Conservation (phyloP, 139 green algal genomes). For the Penium margaritaceum region DNA sequence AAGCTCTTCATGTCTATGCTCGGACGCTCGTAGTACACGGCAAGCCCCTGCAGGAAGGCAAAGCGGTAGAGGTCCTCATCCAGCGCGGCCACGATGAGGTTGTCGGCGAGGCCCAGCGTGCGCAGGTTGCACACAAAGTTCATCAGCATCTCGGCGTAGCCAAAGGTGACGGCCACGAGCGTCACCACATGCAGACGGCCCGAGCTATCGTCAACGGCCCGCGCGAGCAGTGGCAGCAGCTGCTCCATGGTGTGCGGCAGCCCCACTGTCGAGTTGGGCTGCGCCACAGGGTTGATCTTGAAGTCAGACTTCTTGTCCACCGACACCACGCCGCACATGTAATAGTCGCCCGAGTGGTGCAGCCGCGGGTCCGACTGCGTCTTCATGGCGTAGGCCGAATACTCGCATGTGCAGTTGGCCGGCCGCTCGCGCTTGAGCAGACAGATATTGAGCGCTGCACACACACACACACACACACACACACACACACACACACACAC, state of each 20-base stretch:
- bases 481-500: no score
- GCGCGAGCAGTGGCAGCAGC: constrained; percentile 2
- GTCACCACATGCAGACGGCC: constrained; percentile 21
- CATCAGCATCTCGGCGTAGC: constrained; percentile 40
- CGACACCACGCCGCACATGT: background rate
- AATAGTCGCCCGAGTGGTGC: background rate
- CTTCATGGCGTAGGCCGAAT: background rate
- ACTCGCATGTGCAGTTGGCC: constrained; percentile 13
- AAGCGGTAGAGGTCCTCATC: constrained; percentile 32
- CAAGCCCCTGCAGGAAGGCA: constrained; percentile 17
- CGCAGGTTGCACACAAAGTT: constrained; percentile 33
- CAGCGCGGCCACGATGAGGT: constrained; percentile 23
- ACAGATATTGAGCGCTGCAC: constrained; percentile 27
- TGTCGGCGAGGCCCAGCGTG: constrained; percentile 14
- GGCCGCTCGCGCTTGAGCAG: constrained; percentile 15
- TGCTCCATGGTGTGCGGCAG: constrained; percentile 17
- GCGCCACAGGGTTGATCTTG: background rate
- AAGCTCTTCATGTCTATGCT: constrained; percentile 1
- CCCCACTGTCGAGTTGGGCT: background rate
- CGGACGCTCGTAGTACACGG: constrained; percentile 26
- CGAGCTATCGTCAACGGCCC: background rate
- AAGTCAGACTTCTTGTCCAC: constrained; percentile 2
- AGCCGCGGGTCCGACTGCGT: constrained; percentile 1
- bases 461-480: background rate
- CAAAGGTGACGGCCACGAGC: constrained; percentile 17